Base-by-base conservation (phyloP, 768 basidiomycete genomes). In the Lentinula detonsa region DNA sequence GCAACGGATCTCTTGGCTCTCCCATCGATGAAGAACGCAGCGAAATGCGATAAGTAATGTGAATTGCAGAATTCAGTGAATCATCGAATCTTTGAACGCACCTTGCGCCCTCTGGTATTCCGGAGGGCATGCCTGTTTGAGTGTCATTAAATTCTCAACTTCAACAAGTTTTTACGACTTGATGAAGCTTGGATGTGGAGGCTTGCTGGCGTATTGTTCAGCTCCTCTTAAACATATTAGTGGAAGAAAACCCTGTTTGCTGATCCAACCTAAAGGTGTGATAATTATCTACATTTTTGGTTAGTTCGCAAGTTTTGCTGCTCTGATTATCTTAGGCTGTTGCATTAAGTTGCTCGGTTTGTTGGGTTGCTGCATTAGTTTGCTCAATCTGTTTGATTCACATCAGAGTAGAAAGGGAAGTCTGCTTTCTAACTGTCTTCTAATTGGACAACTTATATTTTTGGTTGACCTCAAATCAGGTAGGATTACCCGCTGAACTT, bases 81-180 rank as follows among this genome's bases (percentile, higher is more conserved):
- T 86, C 85, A 86, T 87, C 82, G 82, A 87, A 84, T 86, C 84
- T 86, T 87, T 86, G 85, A 87, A 87, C 81, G 83, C 86, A 87
- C 75, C 84, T 86, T 87, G 85, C 83, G 78, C 86, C 79, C 81
- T 77, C 80, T 82, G 83, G 85, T 83, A 85, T 84, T 87, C 84
- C 79, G 80, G 79, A 76, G 82, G 78, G 86, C 80, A 86, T 82
- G 82, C 81, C 82, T 81, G 86, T 86, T 85, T 85, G 85, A 86
- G 86, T 84, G 85, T 86, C 84, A 80, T 80, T 74, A 74, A 78
- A 75, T 74, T 76, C 72, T 83, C 81, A 83, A 79, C 73, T 71
- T 69, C 66, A 63, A 59, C 54, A 63, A 63, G 42, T 42, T 64
- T 69, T 75, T 74, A 69, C 1, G 16, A 54, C 33, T 69, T 65